Evolutionary conservation across 192 early-diverging fungal genomes (phyloP), one percentile per base, ranked within the genome.

Genomic region (Umbelopsis sp.): DNA sequence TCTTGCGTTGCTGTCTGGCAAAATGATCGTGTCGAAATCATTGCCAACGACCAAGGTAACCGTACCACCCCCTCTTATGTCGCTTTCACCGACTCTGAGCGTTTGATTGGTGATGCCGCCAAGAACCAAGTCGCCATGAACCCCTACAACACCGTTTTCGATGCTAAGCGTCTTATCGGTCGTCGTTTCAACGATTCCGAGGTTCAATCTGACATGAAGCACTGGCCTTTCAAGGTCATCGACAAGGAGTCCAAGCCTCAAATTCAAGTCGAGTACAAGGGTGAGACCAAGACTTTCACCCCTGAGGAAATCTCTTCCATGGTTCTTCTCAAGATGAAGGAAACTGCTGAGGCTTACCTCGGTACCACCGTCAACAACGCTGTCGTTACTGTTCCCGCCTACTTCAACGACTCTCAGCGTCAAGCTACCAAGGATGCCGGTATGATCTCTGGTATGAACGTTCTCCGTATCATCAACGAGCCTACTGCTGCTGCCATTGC

Each of bases 221-320:
- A 94, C 88, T 96, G 90, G 87, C 95, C 96, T 55, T 96, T 96
- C 89, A 95, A 88, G 78, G 86, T 98, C 66, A 82, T 92, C 70
- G 80, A 82, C 83, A 92, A 93, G 85, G 84, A 88, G 65, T 85
- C 87, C 80, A 92, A 93, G 83, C 96, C 96, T 68, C 78, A 82
- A 71, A 91, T 98, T 81, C 80, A 90, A 73, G 92, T 97, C 65
- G 69, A 84, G 49, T 86, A 93, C 71, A 97, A 98, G 91, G 93
- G 93, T 72, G 88, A 93, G 77, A 72, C 78, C 73, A 94, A 94
- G 87, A 83, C 80, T 45, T 95, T 97, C 81, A 88, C 92, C 44
- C 94, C 96, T 53, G 96, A 98, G 84, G 96, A 97, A 94, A 91
- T 99, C 84, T 99, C 97, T 21, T 92, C 97, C 74, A 97, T 99